These are phyloP conservation scores for Andrographis paniculata DNA, from an alignment of 305 asterid species.

Conservation along the genomic window DNA sequence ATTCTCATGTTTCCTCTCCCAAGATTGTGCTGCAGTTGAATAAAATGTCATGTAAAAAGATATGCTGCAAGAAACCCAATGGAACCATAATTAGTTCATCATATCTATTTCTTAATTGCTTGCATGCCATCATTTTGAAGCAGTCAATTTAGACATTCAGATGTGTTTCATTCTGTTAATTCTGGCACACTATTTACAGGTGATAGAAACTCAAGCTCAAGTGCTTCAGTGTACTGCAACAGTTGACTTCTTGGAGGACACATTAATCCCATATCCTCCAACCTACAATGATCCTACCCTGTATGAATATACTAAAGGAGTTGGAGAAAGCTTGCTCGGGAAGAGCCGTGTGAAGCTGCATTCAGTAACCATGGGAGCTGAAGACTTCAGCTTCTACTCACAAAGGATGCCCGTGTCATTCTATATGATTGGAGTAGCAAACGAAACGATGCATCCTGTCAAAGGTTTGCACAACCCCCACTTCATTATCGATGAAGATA, in stretches of 20 bases:
- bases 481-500: slow-evolving; percentile 51
- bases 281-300: slow-evolving; percentile 45
- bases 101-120: neutral
- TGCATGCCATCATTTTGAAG: neutral
- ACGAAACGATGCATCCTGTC: slow-evolving; percentile 28
- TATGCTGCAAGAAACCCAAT: neutral
- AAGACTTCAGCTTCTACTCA: slow-evolving; percentile 77
- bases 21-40: neutral
- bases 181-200: slow-evolving; percentile 21
- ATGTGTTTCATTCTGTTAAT: neutral
- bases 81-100: neutral
- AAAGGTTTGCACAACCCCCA: slow-evolving; percentile 47
- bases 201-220: slow-evolving; percentile 56
- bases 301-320: slow-evolving; percentile 52
- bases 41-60: neutral
- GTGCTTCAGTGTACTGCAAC: slow-evolving; percentile 52
- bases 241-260: slow-evolving; percentile 49
- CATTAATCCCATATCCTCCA: slow-evolving; percentile 46
- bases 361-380: slow-evolving; percentile 47
- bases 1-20: too few species aligned
- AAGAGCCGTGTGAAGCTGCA: slow-evolving; percentile 26
- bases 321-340: slow-evolving; percentile 57
- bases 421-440: slow-evolving; percentile 41
- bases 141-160: neutral
- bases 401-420: slow-evolving; percentile 55